Evolutionary conservation across 116 monocot species (phyloP), one percentile per base, ranked within the genome.

Genomic region (Papilionanthe hybrid): DNA sequence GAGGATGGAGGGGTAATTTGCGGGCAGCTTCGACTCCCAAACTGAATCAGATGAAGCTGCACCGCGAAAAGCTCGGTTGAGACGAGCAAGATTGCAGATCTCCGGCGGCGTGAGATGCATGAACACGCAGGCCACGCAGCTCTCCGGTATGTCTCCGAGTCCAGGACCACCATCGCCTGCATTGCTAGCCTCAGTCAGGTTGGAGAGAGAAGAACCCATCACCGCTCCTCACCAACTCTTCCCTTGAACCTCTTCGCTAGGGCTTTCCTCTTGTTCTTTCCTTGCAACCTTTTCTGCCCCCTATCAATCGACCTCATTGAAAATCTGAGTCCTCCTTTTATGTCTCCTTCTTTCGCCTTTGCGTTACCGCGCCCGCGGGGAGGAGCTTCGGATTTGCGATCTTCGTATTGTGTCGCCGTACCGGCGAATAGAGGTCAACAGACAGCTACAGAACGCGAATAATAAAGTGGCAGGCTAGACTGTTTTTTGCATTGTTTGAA

Each of bases 1-100:
- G 55, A 88, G 77, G 9, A 93, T 76, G 66, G 85, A 78, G 0
- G 0, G 45, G 71, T 90, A 88, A 75, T 86, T 93, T n/a, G 55
- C 75, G 11, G 93, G 90, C n/a, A 93, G 88, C 76, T 93, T 93
- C 37, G 79, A 86, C 80, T 93, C 90, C 93, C 93, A 93, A 22
- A 93, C 93, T 50, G 72, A 86, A 76, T 93, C 85, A 12, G 90
- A 56, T 25, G 90, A 86, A 43, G 93, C 93, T 23, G 93, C 93
- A 3, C 85, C 93, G 22, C 84, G 90, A 79, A 93, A 93, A 23
- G 90, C 90, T 55, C 90, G 86, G 79, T 90, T 93, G 69, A 93
- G 86, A 42, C 86, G 88, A 41, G 90, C 93, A 23, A 93, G 84
- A 60, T 81, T 80, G 83, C 93, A 93, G 75, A 93, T 93, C 88